Evolutionary conservation across 2,329 filamentous ascomycete genomes (phyloP), one percentile per base, ranked within the genome.

Genomic region (Talaromyces funiculosus): DNA sequence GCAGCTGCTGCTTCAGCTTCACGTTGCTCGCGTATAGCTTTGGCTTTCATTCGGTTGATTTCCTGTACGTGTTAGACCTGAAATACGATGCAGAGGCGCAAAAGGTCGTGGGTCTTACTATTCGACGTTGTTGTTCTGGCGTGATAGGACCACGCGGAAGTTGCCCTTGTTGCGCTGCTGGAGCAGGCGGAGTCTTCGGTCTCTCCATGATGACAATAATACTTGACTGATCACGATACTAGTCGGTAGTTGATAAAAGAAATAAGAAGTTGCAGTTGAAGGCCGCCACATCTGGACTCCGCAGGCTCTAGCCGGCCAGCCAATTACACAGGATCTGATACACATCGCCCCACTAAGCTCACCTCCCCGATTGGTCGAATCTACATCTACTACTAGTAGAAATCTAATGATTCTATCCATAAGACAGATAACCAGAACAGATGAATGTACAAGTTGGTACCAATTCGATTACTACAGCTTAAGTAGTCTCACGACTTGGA

Each of bases 1-100:
- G 42, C 49, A 59, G 70, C 40, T 60, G 67, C 66, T 74, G 69
- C 78, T 62, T 87, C 85, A 35, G 87, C 86, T 68, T 92, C 86
- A 61, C 84, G 83, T 69, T 88, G 86, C 66, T 90, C 85, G 61
- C 90, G 88, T 18, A 92, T 80, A 2, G 92, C 92, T 81, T 97
- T 97, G 59, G 94, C 90, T 76, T 87, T 90, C 31, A 97, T 83
- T 20, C 93, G 86, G 67, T 87, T 92, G 73, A 93, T 86, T 84
- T 97, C 93, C 90, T 94, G 29, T 31, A 26, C 22, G n/a, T 26
- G 20, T 45, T 26, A 45, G 42, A 45, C 22, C 22, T 45, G 14
- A 26, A 29, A n/a, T 45, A n/a, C n/a, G n/a, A n/a, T n/a, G n/a
- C n/a, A n/a, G 5, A 7, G 24, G n/a, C 26, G 42, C 14, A 45